Base-by-base conservation (phyloP, 139 green algal species). In the Ettlia oleoabundans region DNA sequence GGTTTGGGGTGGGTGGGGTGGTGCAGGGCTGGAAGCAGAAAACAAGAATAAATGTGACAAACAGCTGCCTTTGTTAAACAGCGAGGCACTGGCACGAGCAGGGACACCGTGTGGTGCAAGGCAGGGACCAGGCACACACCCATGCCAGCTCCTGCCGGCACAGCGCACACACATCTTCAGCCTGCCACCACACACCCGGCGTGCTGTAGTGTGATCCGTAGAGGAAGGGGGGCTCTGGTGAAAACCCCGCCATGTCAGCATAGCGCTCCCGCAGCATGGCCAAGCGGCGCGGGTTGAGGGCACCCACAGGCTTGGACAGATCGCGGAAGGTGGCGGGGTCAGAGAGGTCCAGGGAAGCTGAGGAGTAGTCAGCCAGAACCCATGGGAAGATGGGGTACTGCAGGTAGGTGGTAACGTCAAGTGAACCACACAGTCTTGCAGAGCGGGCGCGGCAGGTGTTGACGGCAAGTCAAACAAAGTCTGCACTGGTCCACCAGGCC, bases 131-230 rank as follows among this genome's bases (percentile, higher is more conserved):
- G 62, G 26, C 62, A 68, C 62, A 33, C 26, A 28, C 28, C 3
- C 62, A 24, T 24, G 26, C 62, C 62, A 6, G 24, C 62, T 15
- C 47, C 47, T 58, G 47, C 47, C 47, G 47, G 47, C 47, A 10
- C 47, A 10, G 13, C 47, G 15, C 15, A 10, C 47, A 58, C 47
- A 15, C 47, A 10, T 15, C 32, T 30, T 19, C 30, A 43, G 63
- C 67, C 22, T 26, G 43, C 2, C n/a, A n/a, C 22, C 22, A 15
- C 92, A 7, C 88, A 93, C 75, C 94, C 0, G 94, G 94, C 1
- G 93, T 95, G 61, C 86, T 94, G 92, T 99, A 99, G 88, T 99
- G 96, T 0, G 92, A 96, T 76, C 96, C 96, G 78, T 98, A 99
- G 82, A 99, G 86, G 84, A 98, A 99, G 53, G 94, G 92, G 41